Conservation (phyloP, 1,139 yeast species). For the Wickerhamomyces sp. region DNA sequence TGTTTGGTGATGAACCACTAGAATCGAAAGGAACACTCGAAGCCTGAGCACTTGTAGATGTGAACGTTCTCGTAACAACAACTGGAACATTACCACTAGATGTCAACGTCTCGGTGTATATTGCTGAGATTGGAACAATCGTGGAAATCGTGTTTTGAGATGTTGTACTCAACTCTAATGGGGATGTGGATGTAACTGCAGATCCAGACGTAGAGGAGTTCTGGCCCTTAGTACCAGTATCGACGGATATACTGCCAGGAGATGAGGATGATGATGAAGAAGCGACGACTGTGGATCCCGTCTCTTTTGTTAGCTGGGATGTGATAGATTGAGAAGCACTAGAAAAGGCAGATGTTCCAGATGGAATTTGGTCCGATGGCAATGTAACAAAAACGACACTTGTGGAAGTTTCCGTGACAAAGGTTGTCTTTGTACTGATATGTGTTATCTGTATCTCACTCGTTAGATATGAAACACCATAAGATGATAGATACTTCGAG, state of each 20-base stretch:
- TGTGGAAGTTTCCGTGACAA: conserved; percentile 18
- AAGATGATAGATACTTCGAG: conserved; percentile 14
- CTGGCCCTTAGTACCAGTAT: background rate
- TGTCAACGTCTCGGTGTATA: no score
- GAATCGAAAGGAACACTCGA: no score
- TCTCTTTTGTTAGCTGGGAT: background rate
- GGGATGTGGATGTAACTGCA: background rate
- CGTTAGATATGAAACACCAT: conserved; percentile 18
- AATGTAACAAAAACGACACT: conserved; percentile 13
- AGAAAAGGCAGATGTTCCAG: conserved; percentile 1
- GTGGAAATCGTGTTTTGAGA: no score
- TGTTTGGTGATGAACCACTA: no score
- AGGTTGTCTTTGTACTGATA: conserved; percentile 15
- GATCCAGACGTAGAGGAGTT: background rate
- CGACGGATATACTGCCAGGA: background rate
- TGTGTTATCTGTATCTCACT: conserved; percentile 17
- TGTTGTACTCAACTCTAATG: no score
- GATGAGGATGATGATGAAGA: background rate
- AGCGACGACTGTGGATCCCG: background rate
- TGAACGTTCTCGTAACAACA: no score
- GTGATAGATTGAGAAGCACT: background rate
- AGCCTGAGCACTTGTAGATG: background rate
- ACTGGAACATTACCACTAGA: no score
- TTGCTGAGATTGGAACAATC: no score
- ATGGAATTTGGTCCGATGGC: conserved; percentile 1